Evolutionary conservation across 192 early-diverging fungal species (phyloP).

Genomic region (Backusella morwellensis): DNA sequence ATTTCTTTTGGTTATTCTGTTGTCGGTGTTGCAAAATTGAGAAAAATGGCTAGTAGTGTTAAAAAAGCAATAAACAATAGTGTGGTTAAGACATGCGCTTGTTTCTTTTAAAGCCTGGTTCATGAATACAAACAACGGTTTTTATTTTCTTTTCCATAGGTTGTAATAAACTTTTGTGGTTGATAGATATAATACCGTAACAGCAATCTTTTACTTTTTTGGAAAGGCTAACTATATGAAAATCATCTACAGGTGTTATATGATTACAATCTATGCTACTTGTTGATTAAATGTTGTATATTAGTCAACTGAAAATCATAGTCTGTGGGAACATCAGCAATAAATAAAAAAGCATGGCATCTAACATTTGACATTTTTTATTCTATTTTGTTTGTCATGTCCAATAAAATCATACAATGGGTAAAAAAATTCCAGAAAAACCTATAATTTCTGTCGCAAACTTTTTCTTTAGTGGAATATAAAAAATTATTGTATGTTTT

Average conservation of each 20-base stretch:
- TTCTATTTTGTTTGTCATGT: background rate
- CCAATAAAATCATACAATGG: background rate
- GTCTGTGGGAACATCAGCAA: background rate
- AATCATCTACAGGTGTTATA: background rate
- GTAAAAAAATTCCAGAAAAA: background rate
- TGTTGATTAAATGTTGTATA: background rate
- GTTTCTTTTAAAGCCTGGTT: slow-evolving; percentile 2
- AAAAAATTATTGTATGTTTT: background rate
- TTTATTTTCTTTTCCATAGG: background rate
- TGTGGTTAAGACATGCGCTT: slow-evolving; percentile 1
- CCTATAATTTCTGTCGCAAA: background rate
- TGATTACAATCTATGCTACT: background rate
- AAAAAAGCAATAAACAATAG: background rate
- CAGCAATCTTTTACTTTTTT: background rate
- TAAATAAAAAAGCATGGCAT: background rate
- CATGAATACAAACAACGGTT: background rate
- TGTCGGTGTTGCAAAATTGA: background rate
- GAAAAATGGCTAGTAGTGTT: background rate
- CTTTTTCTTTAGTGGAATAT: background rate
- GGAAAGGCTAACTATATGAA: background rate
- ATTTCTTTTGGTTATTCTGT: background rate
- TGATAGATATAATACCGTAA: background rate
- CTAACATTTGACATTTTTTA: background rate
- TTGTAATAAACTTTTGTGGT: background rate
- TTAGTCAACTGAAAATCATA: background rate